Evolutionary conservation across 2,329 filamentous ascomycete genomes (phyloP), one percentile per base, ranked within the genome.

Genomic region (Colletotrichum somersetense): DNA sequence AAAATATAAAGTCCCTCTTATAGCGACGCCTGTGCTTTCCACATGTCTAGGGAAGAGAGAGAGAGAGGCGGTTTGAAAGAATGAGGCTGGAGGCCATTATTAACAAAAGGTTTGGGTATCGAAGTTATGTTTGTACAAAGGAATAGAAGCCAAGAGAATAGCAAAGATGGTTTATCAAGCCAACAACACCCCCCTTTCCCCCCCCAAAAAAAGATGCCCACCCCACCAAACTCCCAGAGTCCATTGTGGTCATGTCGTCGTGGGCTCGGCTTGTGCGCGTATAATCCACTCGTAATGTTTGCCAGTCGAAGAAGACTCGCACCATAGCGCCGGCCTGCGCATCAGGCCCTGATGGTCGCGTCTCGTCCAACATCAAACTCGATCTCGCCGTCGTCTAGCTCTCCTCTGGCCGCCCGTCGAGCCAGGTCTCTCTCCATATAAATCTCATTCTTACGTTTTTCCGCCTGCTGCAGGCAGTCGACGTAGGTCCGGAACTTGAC

Each of bases 401-500:
- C 85, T 30, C 86, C 87, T 52, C 83, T 80, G 0, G 85, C 85
- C 5, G 85, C 86, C n/a, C 85, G 82, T 57, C 84, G 80, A 26
- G 85, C 87, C 56, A 84, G 79, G 52, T 87, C 87, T 65, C 90
- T 81, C 80, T 92, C 90, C 4, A 81, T 79, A 75, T 94, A 92
- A 53, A 98, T 91, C 78, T 91, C 91, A 57, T 89, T 87, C 79
- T 93, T 95, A 66, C 90, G 87, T 42, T 80, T 83, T 76, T 93
- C 89, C 0, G 95, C 95, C 48, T 89, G 89, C 70, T 91, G 87
- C 62, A 99, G 84, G 44, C 91, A 91, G 80, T 98, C 96, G 76
- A 98, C 95, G 78, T 98, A 99, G 0, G 95, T 98, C 72, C 92
- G 88, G 83, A 97, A 98, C 82, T 98, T 98, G 81, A 98, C 95